Evolutionary conservation across 208 protist species (phyloP), one percentile per base, ranked within the genome.

Genomic region (Trypanosoma cruzi): DNA sequence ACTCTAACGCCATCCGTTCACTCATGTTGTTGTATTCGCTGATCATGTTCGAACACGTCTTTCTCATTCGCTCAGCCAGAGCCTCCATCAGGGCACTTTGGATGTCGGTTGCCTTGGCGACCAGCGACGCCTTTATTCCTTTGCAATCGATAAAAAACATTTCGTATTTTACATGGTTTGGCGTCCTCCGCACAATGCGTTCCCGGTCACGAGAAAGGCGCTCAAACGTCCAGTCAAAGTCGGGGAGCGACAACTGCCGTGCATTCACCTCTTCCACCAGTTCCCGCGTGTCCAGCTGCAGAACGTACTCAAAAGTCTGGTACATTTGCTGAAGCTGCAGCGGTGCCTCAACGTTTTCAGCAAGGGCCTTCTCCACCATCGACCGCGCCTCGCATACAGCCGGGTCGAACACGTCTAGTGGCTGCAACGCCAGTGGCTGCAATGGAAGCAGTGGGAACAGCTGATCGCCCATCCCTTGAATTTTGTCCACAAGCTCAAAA

Each of bases 291-390:
- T 95, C 61, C 11, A 68, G 74, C 18, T 79, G 63, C 8, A 96
- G 74, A 13, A 96, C 68, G 77, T 97, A 97, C 59, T 96, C 94
- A 68, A 97, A 97, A 6, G 80, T 81, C 53, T 83, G 81, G 67
- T 97, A 97, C 90, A 97, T 92, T 53, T 94, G 85, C 40, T 85
- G 78, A 26, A 97, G 80, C 74, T 97, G 92, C 58, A 67, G 75
- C 29, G 94, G 94, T 26, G 90, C 94, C 62, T 91, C 80, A 24
- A 79, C 75, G 74, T 96, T 96, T 24, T 81, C 81, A 24, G 60
- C 71, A 56, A 98, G 73, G 40, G 84, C 79, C 49, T 68, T 67
- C 52, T 79, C 63, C n/a, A 98, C 73, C 22, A 84, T 73, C 48
- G 72, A 58, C 18, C 80, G 75, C 40, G 79, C 76, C 13, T 80